These are phyloP conservation scores for Nannochloropsis gaditana DNA, from an alignment of 108 stramenopile species.

Conservation along the genomic window DNA sequence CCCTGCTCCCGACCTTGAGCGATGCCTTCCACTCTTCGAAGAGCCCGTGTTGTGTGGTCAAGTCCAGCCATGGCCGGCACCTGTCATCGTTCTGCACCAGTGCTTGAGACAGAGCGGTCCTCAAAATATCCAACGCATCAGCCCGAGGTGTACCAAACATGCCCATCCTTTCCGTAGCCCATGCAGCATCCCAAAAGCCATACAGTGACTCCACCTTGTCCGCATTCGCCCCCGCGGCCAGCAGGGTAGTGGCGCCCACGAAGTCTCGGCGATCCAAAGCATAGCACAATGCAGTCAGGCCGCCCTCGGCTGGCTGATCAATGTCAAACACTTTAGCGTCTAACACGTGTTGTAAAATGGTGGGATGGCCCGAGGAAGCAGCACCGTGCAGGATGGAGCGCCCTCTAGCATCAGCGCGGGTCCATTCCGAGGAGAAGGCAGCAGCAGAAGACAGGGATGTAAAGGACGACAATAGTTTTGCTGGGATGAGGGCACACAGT, in stretches of 20 bases:
- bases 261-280: neutral
- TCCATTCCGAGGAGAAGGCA: neutral
- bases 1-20: constrained; percentile 1
- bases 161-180: neutral
- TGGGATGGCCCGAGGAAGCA: neutral
- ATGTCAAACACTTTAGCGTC: neutral
- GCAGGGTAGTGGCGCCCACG: neutral
- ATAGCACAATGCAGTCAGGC: constrained; percentile 1
- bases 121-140: neutral
- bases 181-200: neutral
- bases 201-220: neutral
- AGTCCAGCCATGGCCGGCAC: neutral
- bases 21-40: constrained; percentile 5
- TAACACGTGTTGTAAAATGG: neutral
- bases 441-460: neutral
- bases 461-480: neutral
- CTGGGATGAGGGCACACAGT: neutral
- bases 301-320: neutral
- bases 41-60: neutral
- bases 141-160: neutral
- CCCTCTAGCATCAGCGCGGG: neutral
- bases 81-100: neutral
- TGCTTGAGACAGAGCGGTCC: neutral
- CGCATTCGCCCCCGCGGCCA: neutral
- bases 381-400: neutral